Base-by-base conservation (phyloP, 257 asterid species). In the Misopates orontium region DNA sequence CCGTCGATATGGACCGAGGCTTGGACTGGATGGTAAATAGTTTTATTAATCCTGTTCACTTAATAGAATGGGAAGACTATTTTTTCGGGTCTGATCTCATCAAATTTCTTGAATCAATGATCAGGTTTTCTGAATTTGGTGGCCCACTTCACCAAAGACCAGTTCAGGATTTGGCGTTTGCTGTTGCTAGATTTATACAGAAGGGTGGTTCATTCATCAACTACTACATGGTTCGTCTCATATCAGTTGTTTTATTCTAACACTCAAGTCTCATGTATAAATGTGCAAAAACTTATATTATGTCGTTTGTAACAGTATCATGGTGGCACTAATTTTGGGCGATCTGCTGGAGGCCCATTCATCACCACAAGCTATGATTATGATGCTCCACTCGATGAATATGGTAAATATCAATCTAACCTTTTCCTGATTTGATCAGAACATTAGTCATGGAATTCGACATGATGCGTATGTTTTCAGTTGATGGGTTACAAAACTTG, bases 1-100 rank as follows among this genome's bases (percentile, higher is more conserved):
- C 99, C 99, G 28, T 72, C 88, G 5, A 87, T 93, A 20, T 93
- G 99, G 99, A 93, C 99, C 0, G 99, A 93, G 76, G 96, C 96
- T 60, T 93, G 99, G 99, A 93, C 82, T 68, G 95, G 99, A 57
- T 93, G 97, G 97, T 87, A 70, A 48, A 76, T 12, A 13, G 13
- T 21, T 45, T 18, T 44, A 0, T 12, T 9, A 64, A 22, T 65
- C 62, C 25, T 40, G 40, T 60, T 52, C 49, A 13, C 60, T 36
- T 31, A 10, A 22, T 22, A 17, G 59, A 53, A 40, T 8, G 0
- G 44, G n/a, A 42, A 73, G 56, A 21, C 58, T 57, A 25, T 4
- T 19, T 22, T 59, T 4, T 4, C 14, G 68, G 65, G 13, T 53
- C 25, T 13, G 56, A 48, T 63, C 60, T 73, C 40, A 69, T 64